Conservation (phyloP, 371 early-diverging fungal species). For the Mortierella sp. region DNA sequence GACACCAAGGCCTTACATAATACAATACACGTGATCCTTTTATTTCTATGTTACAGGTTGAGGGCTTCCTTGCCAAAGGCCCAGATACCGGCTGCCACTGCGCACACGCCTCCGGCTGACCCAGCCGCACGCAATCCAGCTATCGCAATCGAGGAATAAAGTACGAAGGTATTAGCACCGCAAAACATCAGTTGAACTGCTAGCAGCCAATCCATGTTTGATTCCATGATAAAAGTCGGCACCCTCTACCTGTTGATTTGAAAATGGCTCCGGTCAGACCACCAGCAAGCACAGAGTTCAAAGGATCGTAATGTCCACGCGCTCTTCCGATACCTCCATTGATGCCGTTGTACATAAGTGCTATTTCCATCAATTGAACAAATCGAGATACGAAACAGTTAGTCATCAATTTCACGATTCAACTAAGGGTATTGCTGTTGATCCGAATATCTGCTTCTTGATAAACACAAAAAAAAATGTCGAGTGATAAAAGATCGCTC, state of each 20-base stretch:
- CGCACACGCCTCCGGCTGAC: conserved; percentile 72
- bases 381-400: no score
- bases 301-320: conserved; percentile 75
- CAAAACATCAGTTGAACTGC: background rate
- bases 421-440: no score
- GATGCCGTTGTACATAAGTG: conserved; percentile 84
- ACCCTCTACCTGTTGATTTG: conserved; percentile 70
- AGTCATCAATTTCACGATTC: no score
- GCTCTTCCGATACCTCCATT: conserved; percentile 74
- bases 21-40: conserved; percentile 4
- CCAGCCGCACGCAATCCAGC: conserved; percentile 65
- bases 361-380: no score
- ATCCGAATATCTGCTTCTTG: no score
- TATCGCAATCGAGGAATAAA: background rate
- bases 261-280: conserved; percentile 84
- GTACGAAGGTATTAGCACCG: background rate
- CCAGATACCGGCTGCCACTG: conserved; percentile 65
- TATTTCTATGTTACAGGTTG: background rate
- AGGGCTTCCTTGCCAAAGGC: conserved; percentile 17
- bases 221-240: background rate
- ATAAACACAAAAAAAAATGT: no score
- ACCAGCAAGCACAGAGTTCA: conserved; percentile 80
- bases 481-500: no score
- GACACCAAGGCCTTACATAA: no score
- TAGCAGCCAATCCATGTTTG: background rate